These are phyloP conservation scores for Agastache rugosa DNA, from an alignment of 257 asterid genomes.

Conservation along the genomic window DNA sequence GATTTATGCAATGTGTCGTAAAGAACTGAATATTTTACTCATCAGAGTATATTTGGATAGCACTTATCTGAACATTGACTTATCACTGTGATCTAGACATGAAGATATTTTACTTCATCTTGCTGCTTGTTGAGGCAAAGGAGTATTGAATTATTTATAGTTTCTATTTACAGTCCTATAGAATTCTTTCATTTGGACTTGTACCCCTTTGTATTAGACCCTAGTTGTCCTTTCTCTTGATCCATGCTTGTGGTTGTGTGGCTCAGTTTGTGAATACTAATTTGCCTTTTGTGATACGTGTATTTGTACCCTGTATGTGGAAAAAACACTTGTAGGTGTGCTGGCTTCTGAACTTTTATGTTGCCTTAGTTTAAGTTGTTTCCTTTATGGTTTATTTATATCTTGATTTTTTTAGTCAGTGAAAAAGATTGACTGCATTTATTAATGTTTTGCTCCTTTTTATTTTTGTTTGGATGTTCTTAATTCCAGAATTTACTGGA, in stretches of 20 bases:
- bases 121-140: slow-evolving; percentile 15
- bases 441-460: neutral
- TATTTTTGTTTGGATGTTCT: slow-evolving; percentile 21
- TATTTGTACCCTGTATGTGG: slow-evolving; percentile 8
- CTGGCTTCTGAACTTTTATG: slow-evolving; percentile 10
- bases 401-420: neutral
- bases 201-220: neutral
- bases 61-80: slow-evolving; percentile 7
- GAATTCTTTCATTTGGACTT: neutral
- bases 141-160: neutral
- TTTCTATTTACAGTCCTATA: slow-evolving; percentile 7
- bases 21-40: neutral
- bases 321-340: neutral
- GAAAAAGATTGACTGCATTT: slow-evolving; percentile 9
- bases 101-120: neutral
- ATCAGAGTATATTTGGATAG: slow-evolving; percentile 1
- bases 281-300: neutral
- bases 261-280: neutral
- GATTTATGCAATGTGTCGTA: neutral
- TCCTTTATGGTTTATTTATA: neutral
- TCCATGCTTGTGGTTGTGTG: slow-evolving; percentile 5
- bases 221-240: neutral
- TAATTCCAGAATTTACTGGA: slow-evolving; percentile 18
- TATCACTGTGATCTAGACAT: neutral
- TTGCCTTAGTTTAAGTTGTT: neutral